These are phyloP conservation scores for Craspedostauros australis DNA, from an alignment of 108 stramenopile species.

Conservation along the genomic window DNA sequence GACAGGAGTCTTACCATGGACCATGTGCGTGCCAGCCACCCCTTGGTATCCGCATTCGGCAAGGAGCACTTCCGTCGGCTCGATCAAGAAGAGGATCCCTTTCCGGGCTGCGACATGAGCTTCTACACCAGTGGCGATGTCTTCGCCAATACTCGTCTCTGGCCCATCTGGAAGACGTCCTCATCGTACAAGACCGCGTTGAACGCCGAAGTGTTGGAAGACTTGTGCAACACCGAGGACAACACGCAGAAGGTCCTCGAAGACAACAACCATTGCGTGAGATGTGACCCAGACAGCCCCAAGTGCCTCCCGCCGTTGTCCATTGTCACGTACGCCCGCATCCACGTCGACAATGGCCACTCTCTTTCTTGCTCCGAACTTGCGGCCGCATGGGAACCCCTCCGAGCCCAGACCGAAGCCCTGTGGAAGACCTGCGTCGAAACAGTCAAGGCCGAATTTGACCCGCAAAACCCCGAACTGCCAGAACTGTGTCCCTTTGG, in stretches of 20 bases:
- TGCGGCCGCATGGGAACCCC: constrained; percentile 12
- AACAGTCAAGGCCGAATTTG: constrained; percentile 10
- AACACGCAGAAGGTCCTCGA: constrained; percentile 32
- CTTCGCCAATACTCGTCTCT: constrained; percentile 13
- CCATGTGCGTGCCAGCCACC: too few relatives aligned
- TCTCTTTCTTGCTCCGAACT: constrained; percentile 32
- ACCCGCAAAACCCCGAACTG: neutral
- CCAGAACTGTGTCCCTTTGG: constrained; percentile 24
- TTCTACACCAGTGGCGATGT: constrained; percentile 10
- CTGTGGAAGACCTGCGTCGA: constrained; percentile 19
- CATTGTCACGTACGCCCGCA: constrained; percentile 31
- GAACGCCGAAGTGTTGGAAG: constrained; percentile 12
- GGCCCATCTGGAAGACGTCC: constrained; percentile 29
- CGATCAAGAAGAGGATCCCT: neutral
- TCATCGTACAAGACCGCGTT: neutral
- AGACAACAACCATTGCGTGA: constrained; percentile 24
- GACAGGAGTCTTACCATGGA: too few relatives aligned
- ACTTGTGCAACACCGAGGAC: constrained; percentile 30
- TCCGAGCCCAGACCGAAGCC: constrained; percentile 11
- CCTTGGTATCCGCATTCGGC: too few relatives aligned
- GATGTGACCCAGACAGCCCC: constrained; percentile 13
- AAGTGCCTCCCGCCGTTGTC: constrained; percentile 38
- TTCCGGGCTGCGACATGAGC: constrained; percentile 21
- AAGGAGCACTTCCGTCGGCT: too few relatives aligned
- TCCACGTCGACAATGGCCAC: constrained; percentile 19